Evolutionary conservation across 306 rosid species (phyloP).

Genomic region (Urtica urens): DNA sequence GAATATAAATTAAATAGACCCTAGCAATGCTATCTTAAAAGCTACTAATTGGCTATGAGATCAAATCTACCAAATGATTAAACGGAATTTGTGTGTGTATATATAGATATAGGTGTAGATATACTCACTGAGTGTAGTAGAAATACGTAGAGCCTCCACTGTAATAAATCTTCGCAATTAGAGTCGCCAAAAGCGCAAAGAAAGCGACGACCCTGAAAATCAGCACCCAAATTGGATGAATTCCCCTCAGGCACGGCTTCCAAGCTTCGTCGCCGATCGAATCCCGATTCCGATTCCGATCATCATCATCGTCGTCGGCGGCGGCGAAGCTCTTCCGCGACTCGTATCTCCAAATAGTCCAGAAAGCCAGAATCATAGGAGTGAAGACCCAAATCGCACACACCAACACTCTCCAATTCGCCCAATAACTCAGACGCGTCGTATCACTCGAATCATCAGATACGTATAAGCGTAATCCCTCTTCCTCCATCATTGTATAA

Average conservation of each 20-base stretch:
- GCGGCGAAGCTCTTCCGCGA: conserved; percentile 19
- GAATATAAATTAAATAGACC: too few species aligned
- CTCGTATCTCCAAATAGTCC: conserved; percentile 39
- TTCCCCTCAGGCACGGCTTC: conserved; percentile 57
- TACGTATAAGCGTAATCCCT: too few species aligned
- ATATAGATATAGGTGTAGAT: too few species aligned
- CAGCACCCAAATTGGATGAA: conserved; percentile 63
- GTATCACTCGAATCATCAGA: conserved; percentile 31
- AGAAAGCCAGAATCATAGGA: conserved; percentile 28
- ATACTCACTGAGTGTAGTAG: conserved; percentile 76
- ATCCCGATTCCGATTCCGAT: conserved; percentile 15
- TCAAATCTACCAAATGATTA: neutral
- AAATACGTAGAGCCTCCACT: conserved; percentile 30
- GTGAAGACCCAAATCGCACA: conserved; percentile 45
- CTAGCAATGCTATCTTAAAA: too few species aligned
- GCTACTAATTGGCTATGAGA: too few species aligned
- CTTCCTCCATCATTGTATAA: conserved; percentile 53
- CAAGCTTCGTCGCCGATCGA: conserved; percentile 39
- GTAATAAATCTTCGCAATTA: conserved; percentile 28
- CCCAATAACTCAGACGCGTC: conserved; percentile 56
- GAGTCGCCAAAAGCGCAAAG: conserved; percentile 31
- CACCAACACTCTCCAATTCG: conserved; percentile 55
- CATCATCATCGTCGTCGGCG: conserved; percentile 28
- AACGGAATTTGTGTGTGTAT: neutral
- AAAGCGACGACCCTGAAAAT: conserved; percentile 44